Base-by-base conservation (phyloP, 2,329 filamentous ascomycete species). In the Fusarium solani-melongenae region DNA sequence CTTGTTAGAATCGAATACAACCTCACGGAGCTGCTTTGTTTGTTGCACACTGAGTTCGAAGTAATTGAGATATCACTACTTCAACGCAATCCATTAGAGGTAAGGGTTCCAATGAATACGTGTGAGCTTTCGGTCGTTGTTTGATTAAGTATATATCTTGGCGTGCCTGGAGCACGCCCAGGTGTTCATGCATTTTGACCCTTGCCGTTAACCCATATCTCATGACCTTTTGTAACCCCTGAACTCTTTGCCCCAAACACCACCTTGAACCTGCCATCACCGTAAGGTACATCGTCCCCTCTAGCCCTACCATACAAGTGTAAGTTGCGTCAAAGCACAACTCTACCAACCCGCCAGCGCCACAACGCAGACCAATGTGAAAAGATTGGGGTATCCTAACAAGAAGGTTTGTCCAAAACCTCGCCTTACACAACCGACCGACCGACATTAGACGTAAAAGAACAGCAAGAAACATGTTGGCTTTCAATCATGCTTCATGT, bases 301-400 rank as follows among this genome's bases (percentile, higher is more conserved):
- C 38, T 24, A 44, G 36, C 31, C 24, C 34, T 53, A 59, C 34
- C 53, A 14, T 59, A 62, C 57, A 67, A 67, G 36, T 11, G 53
- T 31, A 29, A 27, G 24, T 22, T 46, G 20, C 17, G 33, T 44
- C 22, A 29, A 38, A 15, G 51, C 17, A 24, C 29, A 22, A 70
- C 55, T n/a, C 11, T 27, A 5, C 44, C 39, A 27, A 34, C 9
- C 61, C 29, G 56, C 22, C 56, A 53, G 41, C 46, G 29, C 67
- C 55, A 66, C 31, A 46, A 27, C 24, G 38, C 36, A 20, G 17
- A 51, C 29, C n/a, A 57, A 41, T 39, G 55, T 68, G 33, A 39
- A 59, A 75, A 69, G 64, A n/a, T 70, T 65, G 34, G 62, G 69
- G 72, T 74, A 74, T 74, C 67, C 62, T 66, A 58, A 73, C 57